phyloP scores from a whole-genome alignment of 2,329 filamentous ascomycete species.

The Ilyonectria mors-panacis region DNA sequence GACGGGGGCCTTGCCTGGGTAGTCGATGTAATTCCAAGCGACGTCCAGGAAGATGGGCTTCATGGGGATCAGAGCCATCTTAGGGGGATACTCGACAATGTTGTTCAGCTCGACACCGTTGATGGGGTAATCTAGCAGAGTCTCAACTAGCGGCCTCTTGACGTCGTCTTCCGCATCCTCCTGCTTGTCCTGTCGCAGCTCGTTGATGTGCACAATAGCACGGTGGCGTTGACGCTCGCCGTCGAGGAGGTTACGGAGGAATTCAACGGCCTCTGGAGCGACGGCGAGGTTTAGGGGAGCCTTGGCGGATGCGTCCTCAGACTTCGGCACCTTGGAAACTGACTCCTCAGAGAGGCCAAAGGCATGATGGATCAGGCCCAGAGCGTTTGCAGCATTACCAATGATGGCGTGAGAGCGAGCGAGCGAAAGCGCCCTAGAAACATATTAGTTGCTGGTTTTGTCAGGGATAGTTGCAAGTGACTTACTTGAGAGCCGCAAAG shows the following conservation, averaged over 20 bases:
- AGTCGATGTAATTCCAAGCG: constrained; percentile 97
- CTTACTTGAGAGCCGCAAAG: constrained; percentile 89
- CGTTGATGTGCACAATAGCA: constrained; percentile 87
- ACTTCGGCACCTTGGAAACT: constrained; percentile 61
- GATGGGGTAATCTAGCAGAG: constrained; percentile 81
- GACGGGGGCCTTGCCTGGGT: constrained; percentile 74
- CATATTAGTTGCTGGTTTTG: constrained; percentile 31
- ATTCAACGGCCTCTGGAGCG: constrained; percentile 68
- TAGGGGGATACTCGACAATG: constrained; percentile 89
- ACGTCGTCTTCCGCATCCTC: constrained; percentile 51
- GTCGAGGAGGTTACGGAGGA: constrained; percentile 74
- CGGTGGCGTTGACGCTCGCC: constrained; percentile 85
- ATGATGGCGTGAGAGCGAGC: constrained; percentile 86
- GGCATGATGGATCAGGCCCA: constrained; percentile 87
- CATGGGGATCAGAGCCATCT: constrained; percentile 85
- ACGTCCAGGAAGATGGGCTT: constrained; percentile 98
- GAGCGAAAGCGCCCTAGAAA: constrained; percentile 81
- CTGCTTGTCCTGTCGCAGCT: constrained; percentile 68
- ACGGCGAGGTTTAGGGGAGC: constrained; percentile 79
- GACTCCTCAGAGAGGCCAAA: constrained; percentile 73
- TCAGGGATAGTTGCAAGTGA: constrained; percentile 12
- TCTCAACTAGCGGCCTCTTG: constrained; percentile 76
- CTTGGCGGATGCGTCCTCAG: constrained; percentile 42
- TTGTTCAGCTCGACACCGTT: constrained; percentile 82
- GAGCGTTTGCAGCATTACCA: constrained; percentile 80